Evolutionary conservation across 2,329 filamentous ascomycete genomes (phyloP).

Genomic region (Exophiala bonariae): DNA sequence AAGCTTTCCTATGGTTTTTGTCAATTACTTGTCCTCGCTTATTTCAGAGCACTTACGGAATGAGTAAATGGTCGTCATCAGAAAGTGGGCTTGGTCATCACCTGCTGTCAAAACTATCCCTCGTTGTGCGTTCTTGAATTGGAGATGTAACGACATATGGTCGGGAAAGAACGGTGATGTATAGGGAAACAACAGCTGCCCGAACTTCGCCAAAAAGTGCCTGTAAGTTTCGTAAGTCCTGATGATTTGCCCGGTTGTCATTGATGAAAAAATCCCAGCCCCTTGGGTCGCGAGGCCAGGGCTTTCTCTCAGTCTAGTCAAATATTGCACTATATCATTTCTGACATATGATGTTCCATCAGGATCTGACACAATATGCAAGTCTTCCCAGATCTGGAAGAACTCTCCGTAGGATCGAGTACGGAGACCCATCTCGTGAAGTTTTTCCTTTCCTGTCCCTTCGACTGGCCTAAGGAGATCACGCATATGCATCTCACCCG

Average conservation of each 20-base stretch:
- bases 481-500: slow-evolving; percentile 28
- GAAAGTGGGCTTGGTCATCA: slow-evolving; percentile 43
- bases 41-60: slow-evolving; percentile 9
- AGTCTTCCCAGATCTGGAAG: slow-evolving; percentile 41
- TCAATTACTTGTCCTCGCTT: no score
- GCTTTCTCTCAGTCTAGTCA: slow-evolving; percentile 27
- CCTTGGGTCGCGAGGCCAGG: slow-evolving; percentile 18
- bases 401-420: slow-evolving; percentile 41
- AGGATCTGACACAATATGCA: slow-evolving; percentile 26
- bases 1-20: slow-evolving; percentile 14
- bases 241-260: slow-evolving; percentile 33
- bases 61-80: slow-evolving; percentile 44
- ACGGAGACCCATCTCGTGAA: slow-evolving; percentile 42
- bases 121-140: slow-evolving; percentile 42
- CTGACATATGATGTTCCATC: slow-evolving; percentile 39
- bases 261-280: neutral
- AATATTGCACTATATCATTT: slow-evolving; percentile 42
- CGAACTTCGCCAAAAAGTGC: slow-evolving; percentile 40
- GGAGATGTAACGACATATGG: slow-evolving; percentile 45
- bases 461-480: slow-evolving; percentile 40
- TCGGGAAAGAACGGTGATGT: slow-evolving; percentile 44
- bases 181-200: slow-evolving; percentile 35
- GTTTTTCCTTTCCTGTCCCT: slow-evolving; percentile 39
- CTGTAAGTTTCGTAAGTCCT: slow-evolving; percentile 46
- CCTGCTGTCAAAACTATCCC: slow-evolving; percentile 49